A percentile compares a stretch with the other conserved stretches of the same genome.
These are phyloP conservation scores for Penicillium turbatum DNA, from an alignment of 495 filamentous ascomycete species.

Conservation along the genomic window DNA sequence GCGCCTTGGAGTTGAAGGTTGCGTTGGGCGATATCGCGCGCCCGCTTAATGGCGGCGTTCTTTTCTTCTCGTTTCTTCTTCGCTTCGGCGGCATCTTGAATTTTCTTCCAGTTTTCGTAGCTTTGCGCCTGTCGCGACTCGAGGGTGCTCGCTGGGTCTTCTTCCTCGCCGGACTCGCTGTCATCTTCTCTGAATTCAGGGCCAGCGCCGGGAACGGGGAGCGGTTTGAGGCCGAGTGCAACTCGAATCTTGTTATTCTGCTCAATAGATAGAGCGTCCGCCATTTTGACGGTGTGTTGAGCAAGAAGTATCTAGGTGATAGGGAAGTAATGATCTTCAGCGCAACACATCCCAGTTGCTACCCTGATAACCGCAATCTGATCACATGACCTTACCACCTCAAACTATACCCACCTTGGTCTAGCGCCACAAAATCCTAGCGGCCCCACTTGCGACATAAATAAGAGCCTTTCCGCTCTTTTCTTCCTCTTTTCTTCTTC, in stretches of 20 bases:
- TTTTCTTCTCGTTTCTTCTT: constrained; percentile 75
- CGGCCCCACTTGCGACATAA: constrained; percentile 24
- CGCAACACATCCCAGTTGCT: background rate
- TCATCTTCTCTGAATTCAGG: constrained; percentile 52
- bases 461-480: constrained; percentile 24
- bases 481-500: constrained; percentile 42
- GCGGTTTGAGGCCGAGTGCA: constrained; percentile 83
- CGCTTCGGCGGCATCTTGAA: constrained; percentile 56
- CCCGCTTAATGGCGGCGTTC: constrained; percentile 77
- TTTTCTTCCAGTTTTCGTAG: constrained; percentile 68
- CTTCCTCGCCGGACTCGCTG: constrained; percentile 49
- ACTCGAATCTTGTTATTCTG: constrained; percentile 91
- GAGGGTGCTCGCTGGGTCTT: constrained; percentile 69
- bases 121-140: constrained; percentile 74
- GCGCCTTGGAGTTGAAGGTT: constrained; percentile 71
- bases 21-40: constrained; percentile 74
- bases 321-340: background rate
- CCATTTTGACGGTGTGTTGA: constrained; percentile 49
- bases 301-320: background rate
- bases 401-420: constrained; percentile 4
- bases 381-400: constrained; percentile 7
- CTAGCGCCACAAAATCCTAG: constrained; percentile 25
- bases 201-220: constrained; percentile 69
- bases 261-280: constrained; percentile 80
- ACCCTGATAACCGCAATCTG: constrained; percentile 12